Base-by-base conservation (phyloP, 2,329 filamentous ascomycete species). In the Lasiodiplodia sp. region DNA sequence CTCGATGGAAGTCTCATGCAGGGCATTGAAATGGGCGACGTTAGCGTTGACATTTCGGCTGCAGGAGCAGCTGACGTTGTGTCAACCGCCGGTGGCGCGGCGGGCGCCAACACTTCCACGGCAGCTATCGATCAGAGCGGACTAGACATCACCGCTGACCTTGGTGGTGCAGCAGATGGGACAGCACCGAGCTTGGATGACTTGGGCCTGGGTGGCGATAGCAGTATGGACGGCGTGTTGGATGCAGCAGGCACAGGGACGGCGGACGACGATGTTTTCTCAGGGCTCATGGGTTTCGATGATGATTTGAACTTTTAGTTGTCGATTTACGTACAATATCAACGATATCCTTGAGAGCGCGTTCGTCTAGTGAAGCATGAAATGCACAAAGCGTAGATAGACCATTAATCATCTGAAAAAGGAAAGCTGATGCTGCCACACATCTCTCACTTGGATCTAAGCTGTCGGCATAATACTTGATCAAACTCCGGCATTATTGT, bases 241-340 rank as follows among this genome's bases (percentile, higher is more conserved):
- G 66, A 68, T 55, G 66, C 56, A 6, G 57, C 47, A 3, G 66
- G 56, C 8, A 37, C 52, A 18, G 55, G 53, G 8, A 60, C 44
- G 31, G 37, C 66, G n/a, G 66, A 68, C 31, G 66, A 68, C 38
- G 66, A 68, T 14, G 66, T 68, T 21, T 68, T 68, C 18, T 68
- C 66, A 2, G 66, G 66, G 8, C 49, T 66, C 23, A 56, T 62
- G 47, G 57, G 56, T 7, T 53, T 68, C 40, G 66, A 68, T 40
- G 66, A 68, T n/a, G 66, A 68, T 21, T 68, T 62, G 31, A 68
- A 68, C 49, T 68, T 68, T 21, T 68, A 28, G 52, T 34, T 25
- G 37, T 10, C 23, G 10, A n/a, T 57, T 37, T 4, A 56, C n/a
- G 8, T 52, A 11, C 25, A 56, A n/a, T 10, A 34, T 56, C 31